Percentiles rank a stretch among this genome's conserved stretches.
Conservation (phyloP, 2,329 filamentous ascomycete genomes). For the Cercospora sojina region DNA sequence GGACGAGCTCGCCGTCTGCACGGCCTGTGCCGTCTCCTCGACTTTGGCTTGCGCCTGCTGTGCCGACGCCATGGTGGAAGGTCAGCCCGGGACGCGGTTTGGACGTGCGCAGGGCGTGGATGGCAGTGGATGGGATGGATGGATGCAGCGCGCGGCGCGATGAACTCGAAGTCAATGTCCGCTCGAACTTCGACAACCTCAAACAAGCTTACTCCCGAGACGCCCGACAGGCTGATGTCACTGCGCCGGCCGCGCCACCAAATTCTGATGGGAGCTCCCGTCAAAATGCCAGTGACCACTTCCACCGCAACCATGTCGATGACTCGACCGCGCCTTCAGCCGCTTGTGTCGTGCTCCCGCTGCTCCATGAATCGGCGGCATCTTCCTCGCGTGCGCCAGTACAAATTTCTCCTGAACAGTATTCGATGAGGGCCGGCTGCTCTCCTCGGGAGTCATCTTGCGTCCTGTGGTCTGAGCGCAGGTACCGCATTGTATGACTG, state of each 20-base stretch:
- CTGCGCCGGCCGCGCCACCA: not conserved
- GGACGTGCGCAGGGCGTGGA: constrained; percentile 12
- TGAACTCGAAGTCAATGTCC: constrained; percentile 13
- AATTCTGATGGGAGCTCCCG: not conserved
- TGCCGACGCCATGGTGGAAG: constrained; percentile 20
- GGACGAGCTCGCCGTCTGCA: constrained; percentile 59
- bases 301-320: not conserved
- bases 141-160: constrained; percentile 1
- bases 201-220: constrained; percentile 6
- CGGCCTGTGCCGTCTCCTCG: constrained; percentile 23
- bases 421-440: not conserved
- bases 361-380: not conserved
- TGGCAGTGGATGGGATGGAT: constrained; percentile 10
- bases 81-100: constrained; percentile 4
- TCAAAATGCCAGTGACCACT: not conserved
- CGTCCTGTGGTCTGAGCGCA: not conserved
- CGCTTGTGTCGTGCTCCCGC: not conserved
- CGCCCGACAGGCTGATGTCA: constrained; percentile 4
- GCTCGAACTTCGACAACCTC: constrained; percentile 3
- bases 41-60: constrained; percentile 22
- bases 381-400: not conserved
- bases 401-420: not conserved
- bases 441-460: not conserved
- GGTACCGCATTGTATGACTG: not conserved
- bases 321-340: not conserved